These are phyloP conservation scores for Apium graveolens DNA, from an alignment of 129 eudicot genomes.

Conservation along the genomic window DNA sequence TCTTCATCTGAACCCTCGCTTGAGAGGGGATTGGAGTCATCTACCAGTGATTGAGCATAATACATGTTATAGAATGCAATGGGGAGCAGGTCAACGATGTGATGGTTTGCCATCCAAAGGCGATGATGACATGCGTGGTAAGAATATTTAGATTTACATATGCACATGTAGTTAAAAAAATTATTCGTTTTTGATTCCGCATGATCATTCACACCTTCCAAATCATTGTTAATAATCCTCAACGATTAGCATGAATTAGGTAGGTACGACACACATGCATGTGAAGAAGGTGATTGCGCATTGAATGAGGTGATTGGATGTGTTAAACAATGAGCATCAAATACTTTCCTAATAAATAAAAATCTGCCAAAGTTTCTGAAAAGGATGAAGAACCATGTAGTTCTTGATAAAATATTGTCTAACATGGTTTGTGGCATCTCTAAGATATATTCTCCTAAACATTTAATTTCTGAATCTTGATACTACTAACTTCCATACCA, in stretches of 20 bases:
- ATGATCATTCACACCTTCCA: background rate
- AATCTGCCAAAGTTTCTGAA: background rate
- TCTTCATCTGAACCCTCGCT: slow-evolving; percentile 80
- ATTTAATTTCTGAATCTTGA: background rate
- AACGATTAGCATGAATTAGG: background rate
- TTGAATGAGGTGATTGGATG: background rate
- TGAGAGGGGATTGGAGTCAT: slow-evolving; percentile 98
- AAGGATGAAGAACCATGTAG: background rate
- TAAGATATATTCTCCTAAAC: background rate
- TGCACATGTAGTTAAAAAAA: background rate
- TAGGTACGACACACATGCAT: background rate
- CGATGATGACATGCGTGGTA: slow-evolving; percentile 85
- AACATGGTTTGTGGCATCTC: background rate
- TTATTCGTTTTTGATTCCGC: background rate
- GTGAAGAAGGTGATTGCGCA: background rate
- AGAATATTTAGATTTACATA: slow-evolving; percentile 12
- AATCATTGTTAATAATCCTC: background rate
- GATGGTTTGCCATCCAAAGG: slow-evolving; percentile 71
- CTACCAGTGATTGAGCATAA: slow-evolving; percentile 91
- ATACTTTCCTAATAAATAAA: background rate
- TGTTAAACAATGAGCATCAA: background rate
- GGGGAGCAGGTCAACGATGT: slow-evolving; percentile 91
- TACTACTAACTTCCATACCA: no score
- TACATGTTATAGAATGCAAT: slow-evolving; percentile 95
- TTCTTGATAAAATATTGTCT: background rate